Evolutionary conservation across 352 stramenopile genomes (phyloP).

Genomic region (Globisporangium ultimum): DNA sequence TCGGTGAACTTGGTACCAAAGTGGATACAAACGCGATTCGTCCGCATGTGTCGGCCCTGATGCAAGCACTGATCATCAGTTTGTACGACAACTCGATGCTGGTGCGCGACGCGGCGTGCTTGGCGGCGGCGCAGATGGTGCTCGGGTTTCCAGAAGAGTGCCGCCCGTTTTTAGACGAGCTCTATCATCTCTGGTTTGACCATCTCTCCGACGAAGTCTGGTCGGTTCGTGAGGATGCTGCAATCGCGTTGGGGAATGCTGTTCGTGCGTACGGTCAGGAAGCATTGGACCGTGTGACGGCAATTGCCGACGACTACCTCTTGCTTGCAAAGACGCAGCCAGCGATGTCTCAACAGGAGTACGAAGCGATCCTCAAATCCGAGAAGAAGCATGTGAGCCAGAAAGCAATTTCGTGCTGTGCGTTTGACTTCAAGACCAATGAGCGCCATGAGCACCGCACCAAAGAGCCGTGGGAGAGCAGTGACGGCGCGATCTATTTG

Average conservation of each 20-base stretch:
- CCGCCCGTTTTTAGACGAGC: slow-evolving; percentile 77
- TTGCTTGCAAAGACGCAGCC: slow-evolving; percentile 89
- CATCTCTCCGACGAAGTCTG: slow-evolving; percentile 97
- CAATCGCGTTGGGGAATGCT: slow-evolving; percentile 92
- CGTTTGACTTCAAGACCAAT: slow-evolving; percentile 92
- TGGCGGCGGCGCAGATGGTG: slow-evolving; percentile 82
- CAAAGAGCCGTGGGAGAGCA: slow-evolving; percentile 93
- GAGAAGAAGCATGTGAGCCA: slow-evolving; percentile 90
- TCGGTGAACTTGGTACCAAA: slow-evolving; percentile 93
- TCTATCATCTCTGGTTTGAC: slow-evolving; percentile 91
- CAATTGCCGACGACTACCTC: slow-evolving; percentile 68
- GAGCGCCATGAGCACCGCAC: slow-evolving; percentile 83
- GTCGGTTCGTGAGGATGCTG: slow-evolving; percentile 95
- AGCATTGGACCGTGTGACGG: slow-evolving; percentile 72
- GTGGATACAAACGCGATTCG: slow-evolving; percentile 69
- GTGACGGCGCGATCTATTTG: slow-evolving; percentile 95
- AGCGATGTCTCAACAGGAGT: slow-evolving; percentile 90
- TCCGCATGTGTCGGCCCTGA: slow-evolving; percentile 59
- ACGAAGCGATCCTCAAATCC: slow-evolving; percentile 90
- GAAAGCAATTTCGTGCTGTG: slow-evolving; percentile 94
- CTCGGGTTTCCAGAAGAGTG: slow-evolving; percentile 87
- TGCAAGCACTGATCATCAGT: slow-evolving; percentile 91
- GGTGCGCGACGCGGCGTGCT: slow-evolving; percentile 94
- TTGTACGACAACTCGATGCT: slow-evolving; percentile 96
- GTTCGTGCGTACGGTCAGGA: slow-evolving; percentile 90